Percentiles rank a stretch among this genome's conserved stretches.
Conservation (phyloP, 768 basidiomycete species). For the Mycena rosella region DNA sequence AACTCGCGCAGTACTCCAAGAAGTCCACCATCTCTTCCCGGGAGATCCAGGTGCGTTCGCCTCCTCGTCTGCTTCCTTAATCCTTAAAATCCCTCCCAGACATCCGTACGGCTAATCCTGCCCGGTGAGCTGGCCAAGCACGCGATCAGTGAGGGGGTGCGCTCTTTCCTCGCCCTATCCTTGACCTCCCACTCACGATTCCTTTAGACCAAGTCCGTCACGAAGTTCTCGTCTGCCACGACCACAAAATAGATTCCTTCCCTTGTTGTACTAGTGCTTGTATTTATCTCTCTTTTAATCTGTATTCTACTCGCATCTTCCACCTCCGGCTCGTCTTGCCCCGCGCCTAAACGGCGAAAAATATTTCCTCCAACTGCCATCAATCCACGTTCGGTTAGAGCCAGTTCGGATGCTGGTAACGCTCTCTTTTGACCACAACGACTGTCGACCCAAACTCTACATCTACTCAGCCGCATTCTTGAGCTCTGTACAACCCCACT, state of each 20-base stretch:
- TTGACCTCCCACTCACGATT: background rate
- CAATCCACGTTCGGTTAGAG: no score
- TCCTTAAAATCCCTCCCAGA: constrained; percentile 63
- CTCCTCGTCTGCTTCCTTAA: no score
- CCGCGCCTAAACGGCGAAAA: no score
- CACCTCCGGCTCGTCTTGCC: no score
- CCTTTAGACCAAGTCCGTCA: constrained; percentile 33
- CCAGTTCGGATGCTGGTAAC: no score
- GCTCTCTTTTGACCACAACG: no score
- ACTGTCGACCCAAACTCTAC: no score
- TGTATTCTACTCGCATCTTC: constrained; percentile 7
- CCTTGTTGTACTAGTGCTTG: constrained; percentile 9
- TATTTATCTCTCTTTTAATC: constrained; percentile 23
- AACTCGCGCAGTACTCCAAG: constrained; percentile 97
- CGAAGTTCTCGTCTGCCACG: constrained; percentile 36
- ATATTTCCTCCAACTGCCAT: no score
- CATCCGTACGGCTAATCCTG: constrained; percentile 95
- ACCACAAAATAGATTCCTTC: constrained; percentile 23
- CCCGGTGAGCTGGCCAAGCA: constrained; percentile 97
- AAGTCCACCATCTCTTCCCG: constrained; percentile 99
- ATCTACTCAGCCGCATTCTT: no score
- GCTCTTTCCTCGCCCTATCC: background rate
- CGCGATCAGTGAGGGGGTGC: constrained; percentile 63
- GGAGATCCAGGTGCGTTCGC: constrained; percentile 73
- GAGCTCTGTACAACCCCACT: no score